phyloP scores from a whole-genome alignment of 495 filamentous ascomycete genomes.

The Xylaria longipes region DNA sequence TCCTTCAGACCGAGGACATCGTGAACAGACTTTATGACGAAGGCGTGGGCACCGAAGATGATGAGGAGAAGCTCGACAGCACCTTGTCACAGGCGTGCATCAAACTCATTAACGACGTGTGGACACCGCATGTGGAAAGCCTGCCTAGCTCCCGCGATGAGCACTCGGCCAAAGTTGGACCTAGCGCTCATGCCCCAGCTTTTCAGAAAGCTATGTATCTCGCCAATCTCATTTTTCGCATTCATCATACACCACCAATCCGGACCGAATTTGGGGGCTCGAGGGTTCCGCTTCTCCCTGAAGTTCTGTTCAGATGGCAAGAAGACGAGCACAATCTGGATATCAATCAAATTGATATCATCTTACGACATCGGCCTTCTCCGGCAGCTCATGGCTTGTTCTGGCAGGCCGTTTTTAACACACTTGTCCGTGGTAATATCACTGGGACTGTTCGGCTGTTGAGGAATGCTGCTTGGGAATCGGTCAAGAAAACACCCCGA shows the following conservation, averaged over 20 bases:
- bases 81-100: conserved; percentile 61
- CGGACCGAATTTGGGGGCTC: conserved; percentile 46
- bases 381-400: conserved; percentile 75
- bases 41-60: conserved; percentile 57
- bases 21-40: conserved; percentile 63
- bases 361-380: conserved; percentile 68
- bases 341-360: conserved; percentile 61
- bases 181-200: conserved; percentile 60
- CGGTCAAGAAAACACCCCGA: conserved; percentile 59
- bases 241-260: conserved; percentile 70
- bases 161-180: conserved; percentile 66
- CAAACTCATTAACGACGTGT: conserved; percentile 60
- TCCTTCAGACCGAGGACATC: conserved; percentile 61
- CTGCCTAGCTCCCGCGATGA: conserved; percentile 56
- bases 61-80: conserved; percentile 60
- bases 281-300: conserved; percentile 63
- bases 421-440: conserved; percentile 75
- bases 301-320: conserved; percentile 80
- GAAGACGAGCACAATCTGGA: conserved; percentile 70
- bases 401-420: conserved; percentile 76
- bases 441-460: conserved; percentile 66
- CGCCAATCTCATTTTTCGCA: conserved; percentile 69
- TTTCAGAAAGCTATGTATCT: conserved; percentile 78
- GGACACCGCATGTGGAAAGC: conserved; percentile 59
- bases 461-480: conserved; percentile 73